Evolutionary conservation across 2,329 filamentous ascomycete species (phyloP).

Genomic region (Ophidiomyces ophidiicola): DNA sequence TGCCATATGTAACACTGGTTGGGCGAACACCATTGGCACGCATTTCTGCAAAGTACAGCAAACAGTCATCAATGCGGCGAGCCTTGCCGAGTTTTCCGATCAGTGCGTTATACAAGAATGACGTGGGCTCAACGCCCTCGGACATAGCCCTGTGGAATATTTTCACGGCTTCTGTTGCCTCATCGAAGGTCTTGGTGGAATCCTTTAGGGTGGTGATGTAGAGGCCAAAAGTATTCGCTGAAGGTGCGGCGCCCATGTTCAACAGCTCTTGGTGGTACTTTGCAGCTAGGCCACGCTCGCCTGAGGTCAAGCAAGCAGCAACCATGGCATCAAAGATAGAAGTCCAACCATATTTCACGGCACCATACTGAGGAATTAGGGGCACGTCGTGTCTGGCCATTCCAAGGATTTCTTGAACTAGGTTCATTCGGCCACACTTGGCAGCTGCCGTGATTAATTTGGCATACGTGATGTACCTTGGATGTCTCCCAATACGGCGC

Average conservation of each 20-base stretch:
- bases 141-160: slow-evolving; percentile 90
- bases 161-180: slow-evolving; percentile 90
- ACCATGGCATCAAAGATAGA: slow-evolving; percentile 96
- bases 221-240: slow-evolving; percentile 92
- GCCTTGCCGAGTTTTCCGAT: slow-evolving; percentile 98
- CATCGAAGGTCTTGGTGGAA: slow-evolving; percentile 92
- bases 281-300: slow-evolving; percentile 67
- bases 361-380: slow-evolving; percentile 66
- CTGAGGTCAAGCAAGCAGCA: slow-evolving; percentile 72
- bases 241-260: slow-evolving; percentile 79
- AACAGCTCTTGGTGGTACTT: slow-evolving; percentile 85
- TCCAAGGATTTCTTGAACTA: slow-evolving; percentile 73
- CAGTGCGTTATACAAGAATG: slow-evolving; percentile 94
- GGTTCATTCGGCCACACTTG: slow-evolving; percentile 66
- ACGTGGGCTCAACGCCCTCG: slow-evolving; percentile 89
- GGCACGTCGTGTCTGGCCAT: slow-evolving; percentile 88
- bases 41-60: slow-evolving; percentile 98
- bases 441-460: slow-evolving; percentile 88
- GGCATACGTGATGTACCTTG: slow-evolving; percentile 90
- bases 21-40: slow-evolving; percentile 81
- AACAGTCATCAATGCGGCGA: slow-evolving; percentile 90
- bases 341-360: slow-evolving; percentile 90
- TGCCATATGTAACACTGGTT: slow-evolving; percentile 95
- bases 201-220: slow-evolving; percentile 99
- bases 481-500: slow-evolving; percentile 79